phyloP scores from a whole-genome alignment of 768 basidiomycete species.

The Tulasnella sp. region DNA sequence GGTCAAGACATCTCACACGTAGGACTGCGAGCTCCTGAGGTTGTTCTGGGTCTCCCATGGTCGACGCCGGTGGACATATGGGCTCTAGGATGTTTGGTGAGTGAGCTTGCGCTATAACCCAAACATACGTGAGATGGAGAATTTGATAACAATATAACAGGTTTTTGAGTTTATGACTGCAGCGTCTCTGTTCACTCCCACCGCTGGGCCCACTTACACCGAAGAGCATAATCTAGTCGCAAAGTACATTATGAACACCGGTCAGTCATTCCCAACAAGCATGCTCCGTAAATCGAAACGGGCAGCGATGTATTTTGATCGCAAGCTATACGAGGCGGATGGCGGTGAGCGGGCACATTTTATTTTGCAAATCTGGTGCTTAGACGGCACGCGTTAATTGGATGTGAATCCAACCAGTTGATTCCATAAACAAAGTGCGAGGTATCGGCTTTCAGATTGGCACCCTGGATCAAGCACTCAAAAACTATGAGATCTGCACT shows the following conservation, averaged over 20 bases:
- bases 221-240: not conserved
- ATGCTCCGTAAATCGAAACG: not conserved
- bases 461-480: not conserved
- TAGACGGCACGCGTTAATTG: not conserved
- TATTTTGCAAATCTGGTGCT: not conserved
- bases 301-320: not conserved
- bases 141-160: not conserved
- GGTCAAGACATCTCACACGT: not conserved
- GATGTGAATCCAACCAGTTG: not conserved
- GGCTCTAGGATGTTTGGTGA: conserved; percentile 11
- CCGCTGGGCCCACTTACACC: not conserved
- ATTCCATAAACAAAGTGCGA: too few relatives aligned
- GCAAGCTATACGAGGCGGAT: too few relatives aligned
- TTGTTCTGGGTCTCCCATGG: conserved; percentile 3
- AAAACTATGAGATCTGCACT: not conserved
- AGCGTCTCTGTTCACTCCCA: not conserved
- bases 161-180: conserved; percentile 1
- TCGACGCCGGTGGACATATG: conserved; percentile 6
- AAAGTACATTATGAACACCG: not conserved
- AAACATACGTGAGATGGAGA: not conserved
- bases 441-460: not conserved
- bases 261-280: not conserved
- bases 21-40: conserved; percentile 4
- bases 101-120: not conserved
- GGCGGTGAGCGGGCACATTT: too few relatives aligned